Evolutionary conservation across 306 rosid genomes (phyloP).

Genomic region (Purshia tridentata): DNA sequence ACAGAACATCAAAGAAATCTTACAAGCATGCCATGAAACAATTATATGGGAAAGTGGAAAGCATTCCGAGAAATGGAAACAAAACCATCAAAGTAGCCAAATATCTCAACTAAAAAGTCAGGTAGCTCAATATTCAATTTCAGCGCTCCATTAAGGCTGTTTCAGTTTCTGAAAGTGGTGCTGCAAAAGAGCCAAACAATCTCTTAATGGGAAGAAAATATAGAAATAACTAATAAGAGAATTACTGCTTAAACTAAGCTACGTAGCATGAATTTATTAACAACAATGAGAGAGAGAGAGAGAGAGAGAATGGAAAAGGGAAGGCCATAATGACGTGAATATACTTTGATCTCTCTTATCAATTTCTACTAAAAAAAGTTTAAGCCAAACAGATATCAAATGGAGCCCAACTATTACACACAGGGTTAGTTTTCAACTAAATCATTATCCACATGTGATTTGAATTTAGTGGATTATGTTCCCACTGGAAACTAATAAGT

Average conservation of each 20-base stretch:
- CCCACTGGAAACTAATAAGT: neutral
- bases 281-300: neutral
- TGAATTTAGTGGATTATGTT: neutral
- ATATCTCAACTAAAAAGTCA: slow-evolving; percentile 18
- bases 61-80: slow-evolving; percentile 35
- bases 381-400: too few relatives aligned
- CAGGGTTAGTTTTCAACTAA: neutral
- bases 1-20: slow-evolving; percentile 34
- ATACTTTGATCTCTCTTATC: neutral
- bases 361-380: neutral
- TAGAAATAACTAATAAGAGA: neutral
- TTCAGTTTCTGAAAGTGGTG: slow-evolving; percentile 95
- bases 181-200: slow-evolving; percentile 55
- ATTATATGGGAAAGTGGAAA: slow-evolving; percentile 30
- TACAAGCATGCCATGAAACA: slow-evolving; percentile 41
- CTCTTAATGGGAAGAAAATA: slow-evolving; percentile 3
- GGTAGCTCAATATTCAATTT: slow-evolving; percentile 30
- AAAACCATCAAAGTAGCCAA: slow-evolving; percentile 33
- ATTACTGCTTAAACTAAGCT: neutral
- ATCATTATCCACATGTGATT: neutral
- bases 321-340: neutral
- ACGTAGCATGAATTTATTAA: neutral
- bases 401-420: neutral
- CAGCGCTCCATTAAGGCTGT: slow-evolving; percentile 92
- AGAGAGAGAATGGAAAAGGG: neutral